phyloP scores from a whole-genome alignment of 2,329 filamentous ascomycete genomes.

The Pleomassaria siparia region DNA sequence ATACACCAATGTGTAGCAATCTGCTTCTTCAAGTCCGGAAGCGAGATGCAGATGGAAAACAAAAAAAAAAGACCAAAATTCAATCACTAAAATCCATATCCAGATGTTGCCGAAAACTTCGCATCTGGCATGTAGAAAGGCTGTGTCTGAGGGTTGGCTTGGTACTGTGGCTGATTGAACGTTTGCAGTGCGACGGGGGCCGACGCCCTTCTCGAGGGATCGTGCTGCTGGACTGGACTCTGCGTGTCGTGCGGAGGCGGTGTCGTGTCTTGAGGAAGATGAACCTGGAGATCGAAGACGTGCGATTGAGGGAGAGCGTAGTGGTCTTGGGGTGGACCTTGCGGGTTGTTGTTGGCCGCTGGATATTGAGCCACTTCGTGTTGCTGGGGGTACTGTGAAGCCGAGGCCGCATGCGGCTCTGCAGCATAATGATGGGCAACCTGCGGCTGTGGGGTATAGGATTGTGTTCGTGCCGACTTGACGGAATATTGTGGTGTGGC shows the following conservation, averaged over 20 bases:
- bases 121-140: constrained; percentile 35
- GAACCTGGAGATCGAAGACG: constrained; percentile 25
- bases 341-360: constrained; percentile 21
- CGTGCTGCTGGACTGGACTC: constrained; percentile 19
- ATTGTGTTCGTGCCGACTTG: background rate
- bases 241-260: constrained; percentile 17
- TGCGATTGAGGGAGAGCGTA: constrained; percentile 27
- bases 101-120: constrained; percentile 21
- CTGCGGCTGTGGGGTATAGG: constrained; percentile 18
- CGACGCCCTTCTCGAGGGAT: constrained; percentile 33
- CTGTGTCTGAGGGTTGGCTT: constrained; percentile 20
- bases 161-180: constrained; percentile 23
- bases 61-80: background rate
- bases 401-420: constrained; percentile 12
- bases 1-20: background rate
- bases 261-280: constrained; percentile 19
- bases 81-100: constrained; percentile 13
- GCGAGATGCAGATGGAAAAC: background rate
- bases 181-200: constrained; percentile 32
- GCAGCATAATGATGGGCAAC: constrained; percentile 21
- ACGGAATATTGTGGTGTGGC: constrained; percentile 6
- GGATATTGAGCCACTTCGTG: constrained; percentile 20
- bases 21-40: background rate
- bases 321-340: constrained; percentile 24
- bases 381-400: constrained; percentile 23